Base-by-base conservation (phyloP, 768 basidiomycete genomes). In the Tephrocybe sp. region DNA sequence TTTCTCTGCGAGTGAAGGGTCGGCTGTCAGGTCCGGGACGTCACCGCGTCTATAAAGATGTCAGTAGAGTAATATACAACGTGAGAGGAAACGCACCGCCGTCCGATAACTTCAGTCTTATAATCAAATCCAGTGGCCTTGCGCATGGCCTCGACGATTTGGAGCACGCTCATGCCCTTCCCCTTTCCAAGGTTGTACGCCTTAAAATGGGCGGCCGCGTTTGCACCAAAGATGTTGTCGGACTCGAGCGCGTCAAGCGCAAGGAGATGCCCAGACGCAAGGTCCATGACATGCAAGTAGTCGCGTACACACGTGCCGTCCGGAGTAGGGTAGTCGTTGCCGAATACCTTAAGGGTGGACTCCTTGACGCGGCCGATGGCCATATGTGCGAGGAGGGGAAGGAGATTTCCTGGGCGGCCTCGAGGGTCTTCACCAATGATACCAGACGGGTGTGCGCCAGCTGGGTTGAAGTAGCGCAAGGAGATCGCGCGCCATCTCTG, bases 241-340 rank as follows among this genome's bases (percentile, higher is more conserved):
- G 78, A 71, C 2, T 70, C 74, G 21, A 98, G 79, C 12, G 92
- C 92, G 43, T 95, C 87, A 32, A 98, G 77, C 1, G 97, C 92
- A 41, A 93, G 81, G 42, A 96, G 76, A 69, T 99, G 97, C 1
- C 97, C 97, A 13, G 84, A 75, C n/a, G 97, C 92, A 39, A 99
- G 79, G 67, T 99, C 97, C 64, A 98, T 82, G 53, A 99, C 82
- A 60, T 94, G 92, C 11, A 94, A 74, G 67, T 94, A 94, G 69
- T 98, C 95, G 35, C 95, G 87, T n/a, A 98, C 92, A 61, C 96
- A 99, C 7, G 96, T 98, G 8, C 96, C 96, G 63, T 98, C 96
- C 30, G 80, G 84, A 0, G 97, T 99, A 18, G 95, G 93, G 68
- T 97, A 99, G 69, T 99, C 93, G 64, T 96, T 89, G 25, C 97